These are phyloP conservation scores for Agastache rugosa DNA, from an alignment of 257 asterid species.

Conservation along the genomic window DNA sequence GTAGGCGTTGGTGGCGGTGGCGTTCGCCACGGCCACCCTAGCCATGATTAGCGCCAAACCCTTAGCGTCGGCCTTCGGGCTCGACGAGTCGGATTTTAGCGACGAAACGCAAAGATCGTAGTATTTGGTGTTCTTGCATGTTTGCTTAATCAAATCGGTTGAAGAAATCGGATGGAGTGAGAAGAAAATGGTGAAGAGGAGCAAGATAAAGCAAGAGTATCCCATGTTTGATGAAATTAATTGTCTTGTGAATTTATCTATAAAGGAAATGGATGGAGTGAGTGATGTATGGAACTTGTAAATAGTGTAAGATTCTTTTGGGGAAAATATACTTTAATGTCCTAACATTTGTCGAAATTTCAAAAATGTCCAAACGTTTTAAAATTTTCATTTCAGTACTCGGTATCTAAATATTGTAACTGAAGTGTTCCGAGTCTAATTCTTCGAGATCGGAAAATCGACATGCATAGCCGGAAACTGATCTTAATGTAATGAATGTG, in stretches of 20 bases:
- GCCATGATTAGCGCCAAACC: conserved; percentile 74
- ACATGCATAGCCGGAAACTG: no score
- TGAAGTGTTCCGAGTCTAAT: no score
- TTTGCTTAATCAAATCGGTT: conserved; percentile 59
- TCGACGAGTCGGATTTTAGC: conserved; percentile 60
- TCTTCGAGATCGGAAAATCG: no score
- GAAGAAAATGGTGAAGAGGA: conserved; percentile 38
- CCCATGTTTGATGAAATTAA: conserved; percentile 24
- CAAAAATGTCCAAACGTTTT: no score
- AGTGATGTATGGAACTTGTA: conserved; percentile 15
- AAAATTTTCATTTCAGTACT: no score
- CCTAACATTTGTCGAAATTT: no score
- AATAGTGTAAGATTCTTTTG: background rate
- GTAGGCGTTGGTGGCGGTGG: conserved; percentile 70
- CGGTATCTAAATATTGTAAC: no score
- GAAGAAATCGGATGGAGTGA: conserved; percentile 36
- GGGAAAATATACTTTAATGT: no score
- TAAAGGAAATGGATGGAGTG: background rate
- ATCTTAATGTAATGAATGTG: no score
- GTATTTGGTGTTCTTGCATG: conserved; percentile 76
- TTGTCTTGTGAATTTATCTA: background rate
- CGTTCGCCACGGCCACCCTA: conserved; percentile 59
- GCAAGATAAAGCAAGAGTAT: conserved; percentile 30
- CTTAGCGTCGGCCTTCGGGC: conserved; percentile 62
- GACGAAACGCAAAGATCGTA: conserved; percentile 79